Percentiles rank a stretch among this genome's conserved stretches.
Evolutionary conservation across 2,329 filamentous ascomycete species (phyloP).

Genomic region (Corniculantispora saksenae): DNA sequence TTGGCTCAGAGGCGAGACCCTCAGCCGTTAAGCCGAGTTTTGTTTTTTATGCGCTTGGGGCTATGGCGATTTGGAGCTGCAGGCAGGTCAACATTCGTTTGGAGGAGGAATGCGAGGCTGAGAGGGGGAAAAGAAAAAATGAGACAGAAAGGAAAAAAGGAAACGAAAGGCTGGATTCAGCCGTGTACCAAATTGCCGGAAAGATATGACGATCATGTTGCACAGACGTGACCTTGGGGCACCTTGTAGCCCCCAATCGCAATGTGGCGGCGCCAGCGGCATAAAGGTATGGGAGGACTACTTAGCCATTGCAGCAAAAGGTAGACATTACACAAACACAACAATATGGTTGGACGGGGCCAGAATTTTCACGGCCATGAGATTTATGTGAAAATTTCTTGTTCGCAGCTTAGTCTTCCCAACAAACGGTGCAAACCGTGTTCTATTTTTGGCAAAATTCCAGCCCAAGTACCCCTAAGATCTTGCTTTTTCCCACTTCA

Average conservation of each 20-base stretch:
- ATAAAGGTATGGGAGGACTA: too few relatives aligned
- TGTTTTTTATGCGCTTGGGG: not conserved
- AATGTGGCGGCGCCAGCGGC: not conserved
- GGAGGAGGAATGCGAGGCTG: too few relatives aligned
- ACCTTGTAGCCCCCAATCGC: not conserved
- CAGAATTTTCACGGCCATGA: too few relatives aligned
- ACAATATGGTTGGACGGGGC: too few relatives aligned
- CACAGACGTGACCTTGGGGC: not conserved
- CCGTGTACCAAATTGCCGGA: not conserved
- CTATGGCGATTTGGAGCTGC: not conserved
- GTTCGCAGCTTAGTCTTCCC: not conserved
- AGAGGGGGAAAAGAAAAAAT: not conserved
- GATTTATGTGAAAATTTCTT: too few relatives aligned
- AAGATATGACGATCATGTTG: not conserved
- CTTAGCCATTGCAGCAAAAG: too few relatives aligned
- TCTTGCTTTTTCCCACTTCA: not conserved
- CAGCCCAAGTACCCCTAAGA: not conserved
- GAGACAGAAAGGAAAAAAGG: too few relatives aligned
- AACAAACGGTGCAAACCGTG: not conserved
- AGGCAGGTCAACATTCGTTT: not conserved
- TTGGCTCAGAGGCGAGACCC: not conserved
- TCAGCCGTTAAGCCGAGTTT: not conserved
- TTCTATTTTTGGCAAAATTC: not conserved
- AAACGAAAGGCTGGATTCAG: not conserved
- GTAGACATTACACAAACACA: too few relatives aligned